Evolutionary conservation across 768 basidiomycete species (phyloP).

Genomic region (Hysterangium stoloniferum): DNA sequence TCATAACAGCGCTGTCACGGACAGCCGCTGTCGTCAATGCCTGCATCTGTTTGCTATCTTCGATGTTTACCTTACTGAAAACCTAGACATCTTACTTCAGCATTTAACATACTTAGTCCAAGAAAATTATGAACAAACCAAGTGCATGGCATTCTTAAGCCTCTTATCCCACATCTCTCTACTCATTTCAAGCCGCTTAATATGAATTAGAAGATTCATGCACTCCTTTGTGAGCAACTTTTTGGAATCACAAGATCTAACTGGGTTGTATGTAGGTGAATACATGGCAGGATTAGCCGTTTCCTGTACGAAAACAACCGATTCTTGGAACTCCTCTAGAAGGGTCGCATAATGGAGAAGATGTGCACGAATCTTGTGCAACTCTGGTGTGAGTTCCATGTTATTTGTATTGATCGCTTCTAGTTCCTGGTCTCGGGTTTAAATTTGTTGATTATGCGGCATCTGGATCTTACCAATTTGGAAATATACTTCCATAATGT

Average conservation of each 20-base stretch:
- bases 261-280: constrained; percentile 17
- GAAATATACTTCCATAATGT: constrained; percentile 3
- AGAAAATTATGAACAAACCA: constrained; percentile 17
- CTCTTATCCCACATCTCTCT: constrained; percentile 24
- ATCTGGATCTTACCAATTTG: constrained; percentile 2
- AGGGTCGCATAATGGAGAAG: constrained; percentile 48
- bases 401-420: neutral
- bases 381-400: constrained; percentile 39
- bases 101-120: constrained; percentile 28
- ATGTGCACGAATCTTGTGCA: constrained; percentile 51
- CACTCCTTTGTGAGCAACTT: constrained; percentile 5
- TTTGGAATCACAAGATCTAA: neutral
- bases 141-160: constrained; percentile 26
- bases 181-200: constrained; percentile 10
- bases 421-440: constrained; percentile 24
- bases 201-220: constrained; percentile 6
- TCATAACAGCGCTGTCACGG: constrained; percentile 32
- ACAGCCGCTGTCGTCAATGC: constrained; percentile 39
- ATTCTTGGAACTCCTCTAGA: constrained; percentile 44
- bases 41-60: constrained; percentile 45
- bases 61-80: constrained; percentile 51
- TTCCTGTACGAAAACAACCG: constrained; percentile 39
- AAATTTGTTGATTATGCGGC: constrained; percentile 15
- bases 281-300: constrained; percentile 44
- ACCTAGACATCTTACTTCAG: constrained; percentile 29